Base-by-base conservation (phyloP, 192 early-diverging fungal species). In the Backusella liffmaniae region DNA sequence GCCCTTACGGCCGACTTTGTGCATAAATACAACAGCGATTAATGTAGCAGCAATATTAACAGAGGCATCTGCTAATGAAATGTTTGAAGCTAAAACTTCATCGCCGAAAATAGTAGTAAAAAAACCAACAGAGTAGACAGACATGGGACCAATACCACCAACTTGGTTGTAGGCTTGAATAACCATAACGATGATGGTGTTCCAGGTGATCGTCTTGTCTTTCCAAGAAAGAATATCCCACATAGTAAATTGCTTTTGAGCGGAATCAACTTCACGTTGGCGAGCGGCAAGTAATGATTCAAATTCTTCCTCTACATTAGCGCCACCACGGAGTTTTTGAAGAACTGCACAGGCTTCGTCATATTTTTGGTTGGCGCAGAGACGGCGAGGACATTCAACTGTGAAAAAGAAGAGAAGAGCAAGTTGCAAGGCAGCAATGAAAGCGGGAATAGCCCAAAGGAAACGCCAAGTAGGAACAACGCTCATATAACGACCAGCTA, bases 71-170 rank as follows among this genome's bases (percentile, higher is more conserved):
- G 90, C 87, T 15, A 94, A 80, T 26, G 91, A 87, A 13, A 95
- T 82, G 49, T 88, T 83, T 42, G 86, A 88, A 10, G 91, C 85
- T 46, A 81, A 39, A 8, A 3, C 12, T 13, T 85, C 84, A 23
- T 86, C 83, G 0, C 75, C 76, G 79, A 91, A 91, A 42, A 82
- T 81, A 74, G 90, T 66, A 51, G 86, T 88, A 81, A 96, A 91
- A 76, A 95, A 94, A 21, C 88, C 88, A 13, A 92, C 91, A 34
- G 91, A 92, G 79, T 94, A 96, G 80, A 92, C 92, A 73, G 92
- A 92, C 67, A 95, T 90, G 6, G 91, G 92, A 80, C 93, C 94
- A 84, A 97, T 95, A 71, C 94, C 95, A 70, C 88, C 89, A 26
- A 94, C 86, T 82, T 97, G 95, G 82, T 97, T 93, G 76, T 89